phyloP scores from a whole-genome alignment of 352 stramenopile species.

The Globisporangium okanoganense region DNA sequence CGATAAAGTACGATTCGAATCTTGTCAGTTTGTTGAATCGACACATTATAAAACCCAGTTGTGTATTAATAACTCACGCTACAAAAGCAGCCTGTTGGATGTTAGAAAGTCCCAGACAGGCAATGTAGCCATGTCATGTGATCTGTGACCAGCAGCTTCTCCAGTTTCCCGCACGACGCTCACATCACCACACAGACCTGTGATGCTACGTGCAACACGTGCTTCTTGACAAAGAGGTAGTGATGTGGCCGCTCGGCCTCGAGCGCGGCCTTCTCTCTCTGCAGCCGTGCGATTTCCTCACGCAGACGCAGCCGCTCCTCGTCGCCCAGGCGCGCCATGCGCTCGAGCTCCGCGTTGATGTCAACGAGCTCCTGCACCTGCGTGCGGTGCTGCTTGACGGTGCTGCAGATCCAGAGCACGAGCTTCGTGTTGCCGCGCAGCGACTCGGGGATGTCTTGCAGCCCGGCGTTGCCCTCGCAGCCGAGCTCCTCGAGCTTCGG shows the following conservation, averaged over 20 bases:
- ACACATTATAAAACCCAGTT: not conserved
- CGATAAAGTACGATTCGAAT: not conserved
- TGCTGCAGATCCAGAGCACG: conserved; percentile 77
- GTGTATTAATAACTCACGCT: not conserved
- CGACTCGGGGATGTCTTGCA: conserved; percentile 62
- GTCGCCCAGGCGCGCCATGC: conserved; percentile 63
- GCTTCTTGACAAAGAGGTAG: conserved; percentile 72
- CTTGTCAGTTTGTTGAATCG: not conserved
- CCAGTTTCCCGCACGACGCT: not conserved
- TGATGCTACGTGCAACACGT: conserved; percentile 44
- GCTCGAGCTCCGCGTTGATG: conserved; percentile 74
- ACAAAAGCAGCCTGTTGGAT: no score
- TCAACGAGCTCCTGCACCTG: conserved; percentile 67
- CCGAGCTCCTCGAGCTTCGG: conserved; percentile 40
- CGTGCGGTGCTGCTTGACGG: conserved; percentile 58
- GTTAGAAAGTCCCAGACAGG: no score
- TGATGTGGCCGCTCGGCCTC: conserved; percentile 59
- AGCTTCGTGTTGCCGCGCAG: conserved; percentile 66
- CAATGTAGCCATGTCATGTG: conserved; percentile 13
- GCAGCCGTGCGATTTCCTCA: conserved; percentile 56
- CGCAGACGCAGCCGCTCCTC: conserved; percentile 69
- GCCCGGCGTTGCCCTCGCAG: conserved; percentile 55
- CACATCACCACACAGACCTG: conserved; percentile 69
- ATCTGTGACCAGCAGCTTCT: no score
- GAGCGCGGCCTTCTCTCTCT: conserved; percentile 55